Evolutionary conservation across 208 protist species (phyloP).

Genomic region (Leishmania arabica): DNA sequence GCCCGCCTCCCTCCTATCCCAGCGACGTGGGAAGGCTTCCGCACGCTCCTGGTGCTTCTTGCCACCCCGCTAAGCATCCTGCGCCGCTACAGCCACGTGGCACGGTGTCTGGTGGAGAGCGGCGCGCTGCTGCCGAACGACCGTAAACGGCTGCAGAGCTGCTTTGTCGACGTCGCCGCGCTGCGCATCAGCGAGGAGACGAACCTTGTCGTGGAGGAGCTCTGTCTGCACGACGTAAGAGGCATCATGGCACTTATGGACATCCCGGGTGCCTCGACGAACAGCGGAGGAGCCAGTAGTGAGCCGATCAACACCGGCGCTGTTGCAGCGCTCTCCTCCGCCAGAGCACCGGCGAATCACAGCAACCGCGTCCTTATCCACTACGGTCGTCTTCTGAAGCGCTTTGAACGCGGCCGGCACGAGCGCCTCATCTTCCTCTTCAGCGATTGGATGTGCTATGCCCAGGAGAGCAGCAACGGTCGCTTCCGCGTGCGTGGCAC

Average conservation of each 20-base stretch:
- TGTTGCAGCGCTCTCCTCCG: conserved; percentile 15
- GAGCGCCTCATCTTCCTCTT: conserved; percentile 85
- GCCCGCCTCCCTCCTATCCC: conserved; percentile 48
- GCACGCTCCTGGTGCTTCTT: conserved; percentile 72
- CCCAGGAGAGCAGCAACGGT: conserved; percentile 72
- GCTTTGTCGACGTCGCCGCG: conserved; percentile 54
- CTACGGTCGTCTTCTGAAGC: conserved; percentile 70
- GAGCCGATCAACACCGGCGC: background rate
- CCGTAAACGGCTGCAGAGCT: conserved; percentile 38
- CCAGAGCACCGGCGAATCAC: conserved; percentile 8
- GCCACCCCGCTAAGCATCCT: conserved; percentile 65
- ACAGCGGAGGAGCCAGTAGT: background rate
- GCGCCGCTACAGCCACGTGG: conserved; percentile 72
- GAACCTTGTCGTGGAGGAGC: conserved; percentile 60
- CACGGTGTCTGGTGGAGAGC: conserved; percentile 67
- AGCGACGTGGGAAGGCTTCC: conserved; percentile 64
- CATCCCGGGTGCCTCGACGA: conserved; percentile 9
- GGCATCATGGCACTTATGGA: conserved; percentile 69
- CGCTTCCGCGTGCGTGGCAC: conserved; percentile 68
- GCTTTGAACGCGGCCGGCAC: conserved; percentile 63
- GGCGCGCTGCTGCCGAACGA: conserved; percentile 37
- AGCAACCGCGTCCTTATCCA: conserved; percentile 61
- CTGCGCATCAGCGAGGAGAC: conserved; percentile 54
- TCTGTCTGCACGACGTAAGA: conserved; percentile 54
- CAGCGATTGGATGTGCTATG: conserved; percentile 81